phyloP scores from a whole-genome alignment of 2,329 filamentous ascomycete genomes.

The Cladosporium sp. region DNA sequence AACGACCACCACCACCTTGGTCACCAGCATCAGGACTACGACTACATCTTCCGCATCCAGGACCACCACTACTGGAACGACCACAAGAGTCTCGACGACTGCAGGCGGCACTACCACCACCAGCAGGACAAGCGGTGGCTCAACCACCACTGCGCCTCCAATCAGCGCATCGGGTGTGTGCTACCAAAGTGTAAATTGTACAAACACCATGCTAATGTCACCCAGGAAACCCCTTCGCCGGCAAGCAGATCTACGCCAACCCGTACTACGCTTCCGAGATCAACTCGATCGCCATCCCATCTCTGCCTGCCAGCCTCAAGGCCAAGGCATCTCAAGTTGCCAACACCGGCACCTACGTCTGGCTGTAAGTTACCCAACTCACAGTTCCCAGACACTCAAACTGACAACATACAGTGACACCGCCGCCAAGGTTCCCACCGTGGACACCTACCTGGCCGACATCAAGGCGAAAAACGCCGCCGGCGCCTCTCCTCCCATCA shows the following conservation, averaged over 20 bases:
- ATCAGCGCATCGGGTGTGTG: constrained; percentile 11
- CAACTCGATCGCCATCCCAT: constrained; percentile 60
- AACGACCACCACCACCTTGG: constrained; percentile 28
- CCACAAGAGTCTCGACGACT: background rate
- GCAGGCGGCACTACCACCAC: background rate
- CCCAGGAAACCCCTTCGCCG: constrained; percentile 55
- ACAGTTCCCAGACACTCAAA: constrained; percentile 13
- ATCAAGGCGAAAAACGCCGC: constrained; percentile 50
- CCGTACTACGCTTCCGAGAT: constrained; percentile 57
- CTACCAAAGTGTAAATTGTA: background rate
- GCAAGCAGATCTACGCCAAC: constrained; percentile 53
- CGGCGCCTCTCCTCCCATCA: constrained; percentile 49
- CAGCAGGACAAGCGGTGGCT: constrained; percentile 4
- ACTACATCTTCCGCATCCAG: constrained; percentile 1
- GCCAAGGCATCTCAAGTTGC: constrained; percentile 52
- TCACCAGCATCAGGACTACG: constrained; percentile 21
- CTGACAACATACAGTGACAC: constrained; percentile 41
- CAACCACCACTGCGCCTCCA: constrained; percentile 17
- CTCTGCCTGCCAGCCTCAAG: constrained; percentile 57
- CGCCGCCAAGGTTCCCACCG: constrained; percentile 49
- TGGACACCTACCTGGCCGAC: constrained; percentile 50
- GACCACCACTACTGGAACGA: background rate
- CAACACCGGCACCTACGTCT: constrained; percentile 53
- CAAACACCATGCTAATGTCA: constrained; percentile 26
- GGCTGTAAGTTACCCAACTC: constrained; percentile 45